Evolutionary conservation across 2,329 filamentous ascomycete genomes (phyloP), one percentile per base, ranked within the genome.

Genomic region (Colletotrichum agaves): DNA sequence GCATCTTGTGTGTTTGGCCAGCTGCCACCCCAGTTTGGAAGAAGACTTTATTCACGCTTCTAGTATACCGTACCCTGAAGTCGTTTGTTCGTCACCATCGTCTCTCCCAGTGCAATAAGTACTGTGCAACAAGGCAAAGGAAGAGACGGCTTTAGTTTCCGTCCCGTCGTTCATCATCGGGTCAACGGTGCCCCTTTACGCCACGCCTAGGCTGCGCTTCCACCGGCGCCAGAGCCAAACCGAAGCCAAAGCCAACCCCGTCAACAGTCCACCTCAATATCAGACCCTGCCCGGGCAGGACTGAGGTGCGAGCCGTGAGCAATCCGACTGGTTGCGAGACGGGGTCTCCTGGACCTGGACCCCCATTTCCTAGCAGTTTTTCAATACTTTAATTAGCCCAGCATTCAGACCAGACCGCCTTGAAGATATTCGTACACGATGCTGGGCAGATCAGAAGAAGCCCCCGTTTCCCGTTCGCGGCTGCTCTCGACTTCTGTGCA

Each of bases 161-260:
- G 37, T 57, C 53, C 37, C 53, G 44, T 43, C 21, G 11, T 27
- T 27, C 44, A 56, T 59, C 56, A 47, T 59, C 56, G 43, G 43
- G 59, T 52, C 63, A 52, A 66, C 59, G 35, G 59, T 27, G 35
- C 61, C 55, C 39, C 31, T n/a, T 17, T n/a, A 27, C 41, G 55
- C 4, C 33, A 46, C 43, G 31, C 17, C 50, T 12, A 33, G 33
- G 12, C 52, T 23, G 52, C 52, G 19, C 52, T 33, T n/a, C n/a
- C 27, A 13, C 56, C 56, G 56, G 56, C 27, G 41, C 43, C 56
- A 19, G 43, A 59, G 56, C 53, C 56, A 59, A 17, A 49, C 17
- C 56, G 27, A 33, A 43, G 46, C 58, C 58, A 50, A 52, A 66
- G 63, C 59, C 43, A 63, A 57, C 41, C 59, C 50, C n/a, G 46